Evolutionary conservation across 2,329 filamentous ascomycete genomes (phyloP).

Genomic region (Aureobasidium sp.): DNA sequence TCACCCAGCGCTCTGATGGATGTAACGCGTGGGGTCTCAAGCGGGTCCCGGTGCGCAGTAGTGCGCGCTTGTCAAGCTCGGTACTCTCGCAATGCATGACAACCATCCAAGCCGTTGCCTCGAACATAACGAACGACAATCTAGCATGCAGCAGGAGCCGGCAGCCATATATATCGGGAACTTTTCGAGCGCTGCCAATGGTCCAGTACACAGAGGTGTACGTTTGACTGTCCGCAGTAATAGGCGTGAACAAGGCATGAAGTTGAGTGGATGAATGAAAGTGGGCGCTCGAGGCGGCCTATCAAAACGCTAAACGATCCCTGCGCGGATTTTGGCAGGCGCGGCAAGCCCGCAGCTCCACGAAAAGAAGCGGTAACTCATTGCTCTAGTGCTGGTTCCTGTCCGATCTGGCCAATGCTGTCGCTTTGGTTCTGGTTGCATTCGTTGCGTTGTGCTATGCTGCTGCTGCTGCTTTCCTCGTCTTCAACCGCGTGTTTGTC

Average conservation of each 20-base stretch:
- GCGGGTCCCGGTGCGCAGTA: slow-evolving; percentile 1
- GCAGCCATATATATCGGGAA: background rate
- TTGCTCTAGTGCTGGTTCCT: background rate
- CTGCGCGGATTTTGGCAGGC: slow-evolving; percentile 5
- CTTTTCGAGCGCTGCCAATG: background rate
- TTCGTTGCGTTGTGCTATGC: slow-evolving; percentile 3
- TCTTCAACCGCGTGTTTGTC: background rate
- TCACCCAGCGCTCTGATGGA: background rate
- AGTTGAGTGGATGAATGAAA: slow-evolving; percentile 2
- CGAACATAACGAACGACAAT: background rate
- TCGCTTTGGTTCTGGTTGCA: background rate
- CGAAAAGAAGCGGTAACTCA: slow-evolving; percentile 11
- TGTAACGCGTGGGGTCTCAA: slow-evolving; percentile 5
- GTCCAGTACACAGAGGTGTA: background rate
- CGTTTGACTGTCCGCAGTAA: background rate
- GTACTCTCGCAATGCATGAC: slow-evolving; percentile 1
- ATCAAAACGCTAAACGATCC: slow-evolving; percentile 8
- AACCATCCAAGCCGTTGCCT: background rate
- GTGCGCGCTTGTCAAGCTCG: slow-evolving; percentile 10
- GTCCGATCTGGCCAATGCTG: slow-evolving; percentile 8
- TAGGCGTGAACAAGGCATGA: background rate
- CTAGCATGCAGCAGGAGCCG: background rate
- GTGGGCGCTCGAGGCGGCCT: slow-evolving; percentile 8
- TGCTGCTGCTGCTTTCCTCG: background rate
- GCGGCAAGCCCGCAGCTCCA: slow-evolving; percentile 8